A percentile compares a stretch with the other conserved stretches of the same genome.
phyloP scores from a whole-genome alignment of 2,329 filamentous ascomycete genomes.

The Exophiala calicioides region DNA sequence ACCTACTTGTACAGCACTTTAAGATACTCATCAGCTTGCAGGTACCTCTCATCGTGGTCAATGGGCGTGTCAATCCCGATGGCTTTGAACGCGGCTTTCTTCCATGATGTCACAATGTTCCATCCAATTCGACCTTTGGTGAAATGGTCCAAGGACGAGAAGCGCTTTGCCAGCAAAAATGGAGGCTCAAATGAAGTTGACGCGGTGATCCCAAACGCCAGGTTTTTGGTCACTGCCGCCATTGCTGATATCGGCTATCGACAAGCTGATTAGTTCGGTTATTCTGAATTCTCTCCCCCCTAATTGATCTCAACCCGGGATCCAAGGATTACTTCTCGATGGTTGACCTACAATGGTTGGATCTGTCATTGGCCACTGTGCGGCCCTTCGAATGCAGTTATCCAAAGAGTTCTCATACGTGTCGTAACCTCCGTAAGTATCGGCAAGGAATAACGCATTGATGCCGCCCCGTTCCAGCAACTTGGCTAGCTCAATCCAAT shows the following conservation, averaged over 20 bases:
- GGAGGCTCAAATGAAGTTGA: slow-evolving; percentile 65
- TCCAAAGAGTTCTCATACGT: slow-evolving; percentile 53
- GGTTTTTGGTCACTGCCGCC: slow-evolving; percentile 66
- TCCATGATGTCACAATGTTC: slow-evolving; percentile 68
- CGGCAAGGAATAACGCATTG: slow-evolving; percentile 64
- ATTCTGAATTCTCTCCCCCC: no score
- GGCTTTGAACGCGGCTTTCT: slow-evolving; percentile 64
- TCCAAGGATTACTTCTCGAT: no score
- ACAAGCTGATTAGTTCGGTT: not conserved
- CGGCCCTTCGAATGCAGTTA: slow-evolving; percentile 62
- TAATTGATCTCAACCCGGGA: no score
- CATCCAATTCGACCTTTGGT: slow-evolving; percentile 63
- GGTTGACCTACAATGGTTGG: slow-evolving; percentile 58
- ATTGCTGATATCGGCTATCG: slow-evolving; percentile 62
- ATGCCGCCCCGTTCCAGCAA: slow-evolving; percentile 59
- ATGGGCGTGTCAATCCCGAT: slow-evolving; percentile 60
- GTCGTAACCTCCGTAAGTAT: slow-evolving; percentile 52
- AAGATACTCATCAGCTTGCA: slow-evolving; percentile 63
- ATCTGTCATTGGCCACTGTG: slow-evolving; percentile 67
- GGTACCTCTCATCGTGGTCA: slow-evolving; percentile 63
- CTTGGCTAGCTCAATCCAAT: slow-evolving; percentile 60
- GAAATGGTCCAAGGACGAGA: slow-evolving; percentile 64
- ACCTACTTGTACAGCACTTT: slow-evolving; percentile 61
- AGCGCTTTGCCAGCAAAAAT: slow-evolving; percentile 62
- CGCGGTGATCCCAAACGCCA: slow-evolving; percentile 64